Evolutionary conservation across 306 rosid genomes (phyloP).

Genomic region (Gleditsia sinensis): DNA sequence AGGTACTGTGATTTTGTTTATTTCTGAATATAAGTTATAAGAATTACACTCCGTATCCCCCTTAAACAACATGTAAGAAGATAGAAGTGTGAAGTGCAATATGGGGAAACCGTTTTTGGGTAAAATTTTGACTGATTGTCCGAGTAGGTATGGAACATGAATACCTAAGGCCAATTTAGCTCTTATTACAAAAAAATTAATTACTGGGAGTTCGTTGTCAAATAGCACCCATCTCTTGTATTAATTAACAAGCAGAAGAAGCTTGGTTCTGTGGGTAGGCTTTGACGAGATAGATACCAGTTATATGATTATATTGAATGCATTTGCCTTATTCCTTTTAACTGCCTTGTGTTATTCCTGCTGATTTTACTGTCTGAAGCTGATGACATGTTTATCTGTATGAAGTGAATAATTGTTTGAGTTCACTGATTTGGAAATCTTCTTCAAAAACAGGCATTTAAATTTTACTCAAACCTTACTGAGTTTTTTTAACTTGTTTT

Average conservation of each 20-base stretch:
- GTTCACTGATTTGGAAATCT: not conserved
- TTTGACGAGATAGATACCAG: no score
- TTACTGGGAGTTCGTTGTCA: not conserved
- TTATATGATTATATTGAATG: not conserved
- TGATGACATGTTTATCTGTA: not conserved
- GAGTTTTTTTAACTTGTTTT: constrained; percentile 6
- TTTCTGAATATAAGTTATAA: not conserved
- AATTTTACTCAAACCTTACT: not conserved
- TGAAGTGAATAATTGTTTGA: not conserved
- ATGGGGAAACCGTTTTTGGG: not conserved
- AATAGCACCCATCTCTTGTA: constrained; percentile 5
- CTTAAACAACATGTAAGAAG: not conserved
- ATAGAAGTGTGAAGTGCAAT: not conserved
- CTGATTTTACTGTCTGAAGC: not conserved
- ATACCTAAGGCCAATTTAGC: not conserved
- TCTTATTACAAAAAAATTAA: not conserved
- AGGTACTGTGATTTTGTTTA: not conserved
- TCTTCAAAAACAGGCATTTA: not conserved
- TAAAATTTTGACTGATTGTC: not conserved
- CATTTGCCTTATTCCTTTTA: not conserved
- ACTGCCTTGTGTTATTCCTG: not conserved
- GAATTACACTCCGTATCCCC: not conserved
- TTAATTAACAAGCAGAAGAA: not conserved
- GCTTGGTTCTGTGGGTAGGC: not conserved
- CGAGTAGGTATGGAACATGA: not conserved